Conservation (phyloP, 1,284 basidiomycete genomes). For the Gomphus bonarii region DNA sequence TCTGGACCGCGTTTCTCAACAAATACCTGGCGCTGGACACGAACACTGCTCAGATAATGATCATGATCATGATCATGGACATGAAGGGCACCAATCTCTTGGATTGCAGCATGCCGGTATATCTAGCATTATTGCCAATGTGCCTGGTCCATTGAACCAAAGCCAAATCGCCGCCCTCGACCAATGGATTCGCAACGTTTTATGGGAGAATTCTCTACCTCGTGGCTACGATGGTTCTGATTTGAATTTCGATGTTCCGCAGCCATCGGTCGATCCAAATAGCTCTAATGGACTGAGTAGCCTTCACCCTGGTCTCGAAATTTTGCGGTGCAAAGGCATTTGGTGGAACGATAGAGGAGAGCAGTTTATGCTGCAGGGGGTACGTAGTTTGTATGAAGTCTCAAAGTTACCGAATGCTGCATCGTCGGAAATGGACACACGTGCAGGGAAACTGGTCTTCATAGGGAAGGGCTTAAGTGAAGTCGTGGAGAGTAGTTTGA, state of each 20-base stretch:
- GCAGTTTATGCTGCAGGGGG: constrained; percentile 74
- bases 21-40: constrained; percentile 21
- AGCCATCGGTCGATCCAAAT: constrained; percentile 15
- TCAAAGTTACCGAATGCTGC: constrained; percentile 35
- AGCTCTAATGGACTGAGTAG: constrained; percentile 11
- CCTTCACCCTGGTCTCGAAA: constrained; percentile 30
- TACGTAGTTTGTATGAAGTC: constrained; percentile 79
- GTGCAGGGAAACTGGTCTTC: constrained; percentile 68
- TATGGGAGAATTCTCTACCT: constrained; percentile 63
- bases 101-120: constrained; percentile 65
- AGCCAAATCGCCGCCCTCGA: constrained; percentile 45
- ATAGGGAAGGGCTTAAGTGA: constrained; percentile 71
- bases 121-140: constrained; percentile 47
- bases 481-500: constrained; percentile 3
- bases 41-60: constrained; percentile 17
- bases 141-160: constrained; percentile 51
- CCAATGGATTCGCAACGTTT: constrained; percentile 64
- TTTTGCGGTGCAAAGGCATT: constrained; percentile 80
- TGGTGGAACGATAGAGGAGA: constrained; percentile 41
- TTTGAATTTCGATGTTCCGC: neutral
- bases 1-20: constrained; percentile 10
- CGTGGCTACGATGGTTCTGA: constrained; percentile 11
- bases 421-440: neutral
- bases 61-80: constrained; percentile 16
- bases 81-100: constrained; percentile 20